phyloP scores from a whole-genome alignment of 208 protist species.

The Paratrypanosoma confusum region DNA sequence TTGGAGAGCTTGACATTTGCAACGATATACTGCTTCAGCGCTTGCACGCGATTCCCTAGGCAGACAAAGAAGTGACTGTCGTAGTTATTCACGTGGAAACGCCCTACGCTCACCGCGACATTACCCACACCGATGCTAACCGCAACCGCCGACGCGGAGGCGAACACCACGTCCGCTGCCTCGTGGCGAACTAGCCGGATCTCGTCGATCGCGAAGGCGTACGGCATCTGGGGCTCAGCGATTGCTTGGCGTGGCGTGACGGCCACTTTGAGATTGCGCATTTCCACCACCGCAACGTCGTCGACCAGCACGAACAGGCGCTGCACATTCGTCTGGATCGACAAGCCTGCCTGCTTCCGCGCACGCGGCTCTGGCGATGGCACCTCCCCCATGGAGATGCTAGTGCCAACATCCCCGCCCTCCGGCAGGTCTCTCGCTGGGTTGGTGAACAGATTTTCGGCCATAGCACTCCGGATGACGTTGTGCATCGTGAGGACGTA shows the following conservation, averaged over 20 bases:
- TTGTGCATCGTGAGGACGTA: slow-evolving; percentile 17
- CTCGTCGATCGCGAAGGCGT: slow-evolving; percentile 9
- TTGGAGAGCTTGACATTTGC: slow-evolving; percentile 14
- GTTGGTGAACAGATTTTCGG: too few relatives aligned
- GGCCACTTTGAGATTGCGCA: slow-evolving; percentile 7
- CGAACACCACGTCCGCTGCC: slow-evolving; percentile 1
- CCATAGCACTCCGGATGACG: slow-evolving; percentile 4
- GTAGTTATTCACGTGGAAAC: slow-evolving; percentile 15
- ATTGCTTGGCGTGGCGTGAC: background rate
- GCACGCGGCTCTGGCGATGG: too few relatives aligned
- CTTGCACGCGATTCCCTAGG: slow-evolving; percentile 1
- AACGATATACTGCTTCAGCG: slow-evolving; percentile 9
- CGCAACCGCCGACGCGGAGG: slow-evolving; percentile 4
- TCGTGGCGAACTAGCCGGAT: slow-evolving; percentile 4
- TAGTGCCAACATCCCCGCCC: background rate
- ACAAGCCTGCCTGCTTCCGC: too few relatives aligned
- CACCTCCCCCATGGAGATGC: background rate
- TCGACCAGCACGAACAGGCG: slow-evolving; percentile 5
- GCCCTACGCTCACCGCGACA: slow-evolving; percentile 7
- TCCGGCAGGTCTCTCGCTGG: too few relatives aligned
- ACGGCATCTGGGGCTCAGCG: background rate
- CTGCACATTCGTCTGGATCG: too few relatives aligned
- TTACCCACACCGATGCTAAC: slow-evolving; percentile 13
- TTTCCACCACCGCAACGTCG: slow-evolving; percentile 8
- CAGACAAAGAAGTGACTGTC: slow-evolving; percentile 13